Evolutionary conservation across 306 rosid genomes (phyloP), one percentile per base, ranked within the genome.

Genomic region (Castanea mollissima): DNA sequence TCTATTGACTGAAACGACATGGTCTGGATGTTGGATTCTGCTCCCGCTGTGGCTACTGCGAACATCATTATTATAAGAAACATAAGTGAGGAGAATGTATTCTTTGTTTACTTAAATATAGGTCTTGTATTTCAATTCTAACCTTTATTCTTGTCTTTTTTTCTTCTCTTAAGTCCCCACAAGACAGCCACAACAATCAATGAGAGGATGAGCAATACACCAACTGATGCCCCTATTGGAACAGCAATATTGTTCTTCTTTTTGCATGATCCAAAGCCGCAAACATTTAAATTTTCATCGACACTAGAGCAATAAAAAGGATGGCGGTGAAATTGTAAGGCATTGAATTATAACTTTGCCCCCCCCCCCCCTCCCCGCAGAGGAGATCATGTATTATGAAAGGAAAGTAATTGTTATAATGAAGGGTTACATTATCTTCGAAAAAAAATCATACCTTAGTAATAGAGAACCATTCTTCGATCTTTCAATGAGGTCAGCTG

Each of bases 401-500:
- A 38, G 15, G 52, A 46, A 46, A 46, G 2, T 38, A 38, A 46
- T 46, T 46, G 1, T 46, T 9, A 46, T 46, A 46, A 46, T 46
- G 52, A 46, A 69, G 67, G 38, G 71, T 46, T 46, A 38, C 52
- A 46, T 46, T n/a, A 29, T 57, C 21, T 62, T 74, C 56, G 41
- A 84, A 23, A 74, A 74, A 46, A 69, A 71, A 46, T 59, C 77
- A 68, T 63, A 91, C 93, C 90, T 85, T 74, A 91, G 78, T 58
- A 81, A 55, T 38, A 91, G 70, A 69, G 74, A 83, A 64, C 83
- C 84, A 23, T 60, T 52, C 35, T 75, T 72, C 34, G 86, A 79
- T 77, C 41, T 87, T 41, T 88, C 77, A 44, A 5, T 34, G 20
- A 69, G 91, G 57, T 67, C 83, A 23, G 2, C 60, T 4, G 95